phyloP scores from a whole-genome alignment of 306 rosid species.

The Castanospermum australe region DNA sequence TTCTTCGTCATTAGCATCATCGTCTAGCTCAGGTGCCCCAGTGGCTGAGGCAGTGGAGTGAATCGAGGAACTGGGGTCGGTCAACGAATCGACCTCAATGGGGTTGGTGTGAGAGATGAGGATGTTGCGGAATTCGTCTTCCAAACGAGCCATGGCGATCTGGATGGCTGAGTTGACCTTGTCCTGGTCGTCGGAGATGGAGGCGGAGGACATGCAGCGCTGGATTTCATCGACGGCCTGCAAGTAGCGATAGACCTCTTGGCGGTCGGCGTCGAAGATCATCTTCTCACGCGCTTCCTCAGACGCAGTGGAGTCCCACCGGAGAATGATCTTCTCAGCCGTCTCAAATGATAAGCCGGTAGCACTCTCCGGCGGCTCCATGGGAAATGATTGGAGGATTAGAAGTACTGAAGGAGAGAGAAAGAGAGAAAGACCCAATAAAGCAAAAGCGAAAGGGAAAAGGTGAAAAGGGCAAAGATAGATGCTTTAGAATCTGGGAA shows the following conservation, averaged over 20 bases:
- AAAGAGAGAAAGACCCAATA: neutral
- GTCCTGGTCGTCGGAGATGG: constrained; percentile 54
- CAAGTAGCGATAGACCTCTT: constrained; percentile 56
- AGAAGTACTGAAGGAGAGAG: constrained; percentile 49
- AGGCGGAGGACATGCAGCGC: constrained; percentile 59
- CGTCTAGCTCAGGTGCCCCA: no score
- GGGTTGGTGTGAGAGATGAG: constrained; percentile 69
- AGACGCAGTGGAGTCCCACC: constrained; percentile 92
- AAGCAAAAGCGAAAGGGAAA: neutral
- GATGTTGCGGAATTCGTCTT: constrained; percentile 95
- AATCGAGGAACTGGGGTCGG: constrained; percentile 53
- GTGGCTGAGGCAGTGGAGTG: constrained; percentile 6
- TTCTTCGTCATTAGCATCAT: no score
- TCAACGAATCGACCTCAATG: constrained; percentile 57
- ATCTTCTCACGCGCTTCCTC: no score
- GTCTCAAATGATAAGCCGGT: no score
- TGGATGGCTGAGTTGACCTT: constrained; percentile 72
- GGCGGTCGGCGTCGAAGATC: no score
- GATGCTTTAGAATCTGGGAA: neutral
- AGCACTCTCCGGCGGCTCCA: no score
- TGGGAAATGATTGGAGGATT: no score
- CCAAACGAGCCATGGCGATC: constrained; percentile 98
- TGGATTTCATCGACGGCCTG: constrained; percentile 95
- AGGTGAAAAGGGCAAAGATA: neutral
- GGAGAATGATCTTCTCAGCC: no score